Base-by-base conservation (phyloP, 805 yeast species). In the Blastobotrys terrestris region DNA sequence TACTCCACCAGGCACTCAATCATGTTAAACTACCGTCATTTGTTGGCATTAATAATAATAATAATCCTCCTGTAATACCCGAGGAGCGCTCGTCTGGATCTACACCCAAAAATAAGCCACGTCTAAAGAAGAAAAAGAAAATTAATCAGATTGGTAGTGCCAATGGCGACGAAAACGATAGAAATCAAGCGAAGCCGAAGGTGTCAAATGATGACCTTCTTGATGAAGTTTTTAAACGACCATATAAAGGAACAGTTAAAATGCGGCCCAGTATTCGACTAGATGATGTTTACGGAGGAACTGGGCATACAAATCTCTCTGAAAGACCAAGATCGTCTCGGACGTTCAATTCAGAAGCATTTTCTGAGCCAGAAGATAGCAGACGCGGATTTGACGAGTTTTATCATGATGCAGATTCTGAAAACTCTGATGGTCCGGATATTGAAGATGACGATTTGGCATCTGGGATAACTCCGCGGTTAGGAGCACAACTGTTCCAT, bases 181-280 rank as follows among this genome's bases (percentile, higher is more conserved):
- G 45, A 48, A 48, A 49, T 3, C 45, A 31, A 13, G 51, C 55
- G 15, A 52, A 48, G 40, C 47, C 47, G 21, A 59, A 59, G 49
- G 58, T 63, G 6, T 61, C 64, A 2, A 60, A 62, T 20, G 63
- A 62, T 40, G 66, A 61, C 21, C 53, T 63, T 8, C 48, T 63
- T n/a, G 67, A 63, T 20, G 64, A 63, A 48, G 67, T 63, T 3
- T 63, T 63, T 53, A 58, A 57, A 26, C 49, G 63, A 5, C 66
- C 67, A 1, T 62, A 60, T 44, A 61, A 62, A 20, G 66, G 63
- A 1, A 57, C 64, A 2, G 48, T 58, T 39, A 58, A 55, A 42
- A 47, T 13, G 20, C 43, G 49, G 31, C 49, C 47, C 13, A 41
- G 46, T 22, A 39, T 20, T 13, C 11, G 13, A n/a, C 46, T 31